Percentiles rank a stretch among this genome's conserved stretches.
Evolutionary conservation across 768 basidiomycete genomes (phyloP).

Genomic region (Crassisporium funariophilum): DNA sequence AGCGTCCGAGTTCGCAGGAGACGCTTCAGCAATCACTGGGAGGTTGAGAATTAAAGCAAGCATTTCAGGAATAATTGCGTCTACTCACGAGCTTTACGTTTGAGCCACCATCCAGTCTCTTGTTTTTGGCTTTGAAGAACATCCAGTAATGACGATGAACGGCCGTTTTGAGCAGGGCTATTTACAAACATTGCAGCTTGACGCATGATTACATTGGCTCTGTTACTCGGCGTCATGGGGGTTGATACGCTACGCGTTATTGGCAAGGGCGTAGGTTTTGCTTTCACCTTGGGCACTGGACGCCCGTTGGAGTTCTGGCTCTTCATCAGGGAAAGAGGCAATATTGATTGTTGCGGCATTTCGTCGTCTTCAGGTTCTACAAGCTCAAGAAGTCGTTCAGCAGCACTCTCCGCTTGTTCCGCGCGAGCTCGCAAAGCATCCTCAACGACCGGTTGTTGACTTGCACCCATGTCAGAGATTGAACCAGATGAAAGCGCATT

Average conservation of each 20-base stretch:
- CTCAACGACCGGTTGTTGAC: slow-evolving; percentile 62
- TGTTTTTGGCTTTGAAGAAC: slow-evolving; percentile 67
- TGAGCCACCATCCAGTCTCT: slow-evolving; percentile 85
- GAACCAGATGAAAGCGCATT: slow-evolving; percentile 66
- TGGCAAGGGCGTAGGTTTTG: slow-evolving; percentile 39
- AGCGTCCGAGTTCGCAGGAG: slow-evolving; percentile 41
- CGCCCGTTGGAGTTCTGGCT: slow-evolving; percentile 38
- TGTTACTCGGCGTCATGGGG: slow-evolving; percentile 70
- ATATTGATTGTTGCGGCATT: slow-evolving; percentile 45
- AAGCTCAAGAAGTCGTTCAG: slow-evolving; percentile 83
- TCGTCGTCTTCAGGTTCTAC: slow-evolving; percentile 76
- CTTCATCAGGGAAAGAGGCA: slow-evolving; percentile 57
- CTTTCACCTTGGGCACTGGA: slow-evolving; percentile 41
- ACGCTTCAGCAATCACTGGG: slow-evolving; percentile 53
- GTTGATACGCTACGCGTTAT: slow-evolving; percentile 30
- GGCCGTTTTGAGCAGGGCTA: slow-evolving; percentile 65
- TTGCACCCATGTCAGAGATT: slow-evolving; percentile 30
- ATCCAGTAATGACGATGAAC: slow-evolving; percentile 63
- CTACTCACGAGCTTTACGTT: slow-evolving; percentile 67
- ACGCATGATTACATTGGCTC: slow-evolving; percentile 59
- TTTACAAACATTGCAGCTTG: slow-evolving; percentile 82
- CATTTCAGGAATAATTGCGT: not conserved
- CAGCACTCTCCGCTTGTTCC: slow-evolving; percentile 92
- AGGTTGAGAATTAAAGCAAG: slow-evolving; percentile 14
- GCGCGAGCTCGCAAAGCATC: slow-evolving; percentile 87